These are phyloP conservation scores for Chaetomium tenue DNA, from an alignment of 495 filamentous ascomycete genomes.

Conservation along the genomic window DNA sequence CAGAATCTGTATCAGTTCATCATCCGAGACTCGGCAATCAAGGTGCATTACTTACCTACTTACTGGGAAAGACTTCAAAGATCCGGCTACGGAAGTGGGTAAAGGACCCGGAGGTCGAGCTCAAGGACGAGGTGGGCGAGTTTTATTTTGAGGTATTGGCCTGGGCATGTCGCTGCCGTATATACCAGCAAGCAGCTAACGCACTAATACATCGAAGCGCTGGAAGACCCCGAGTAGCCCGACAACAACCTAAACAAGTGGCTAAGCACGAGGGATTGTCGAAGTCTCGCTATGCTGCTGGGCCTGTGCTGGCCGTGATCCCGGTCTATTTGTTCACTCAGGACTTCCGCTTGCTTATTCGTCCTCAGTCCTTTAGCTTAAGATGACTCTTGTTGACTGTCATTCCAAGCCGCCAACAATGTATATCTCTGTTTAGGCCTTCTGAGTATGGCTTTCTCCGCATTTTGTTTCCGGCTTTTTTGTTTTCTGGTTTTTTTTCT, in stretches of 20 bases:
- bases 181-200: not conserved
- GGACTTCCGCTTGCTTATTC: too few relatives aligned
- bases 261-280: not conserved
- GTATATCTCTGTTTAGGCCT: too few relatives aligned
- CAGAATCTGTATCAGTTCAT: not conserved
- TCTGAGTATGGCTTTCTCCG: too few relatives aligned
- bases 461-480: too few relatives aligned
- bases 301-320: too few relatives aligned
- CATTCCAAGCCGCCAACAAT: too few relatives aligned
- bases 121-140: not conserved
- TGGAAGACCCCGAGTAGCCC: not conserved
- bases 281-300: not conserved
- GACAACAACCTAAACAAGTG: not conserved
- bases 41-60: not conserved
- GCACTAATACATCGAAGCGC: constrained; percentile 3
- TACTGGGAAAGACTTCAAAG: not conserved
- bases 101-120: not conserved
- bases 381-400: too few relatives aligned
- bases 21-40: not conserved
- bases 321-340: too few relatives aligned
- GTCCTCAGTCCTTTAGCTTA: too few relatives aligned
- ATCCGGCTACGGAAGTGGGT: constrained; percentile 3
- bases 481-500: not conserved
- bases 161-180: not conserved
- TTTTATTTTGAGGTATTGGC: constrained; percentile 6